phyloP scores from a whole-genome alignment of 805 yeast species.

The Zygoascus tannicola region DNA sequence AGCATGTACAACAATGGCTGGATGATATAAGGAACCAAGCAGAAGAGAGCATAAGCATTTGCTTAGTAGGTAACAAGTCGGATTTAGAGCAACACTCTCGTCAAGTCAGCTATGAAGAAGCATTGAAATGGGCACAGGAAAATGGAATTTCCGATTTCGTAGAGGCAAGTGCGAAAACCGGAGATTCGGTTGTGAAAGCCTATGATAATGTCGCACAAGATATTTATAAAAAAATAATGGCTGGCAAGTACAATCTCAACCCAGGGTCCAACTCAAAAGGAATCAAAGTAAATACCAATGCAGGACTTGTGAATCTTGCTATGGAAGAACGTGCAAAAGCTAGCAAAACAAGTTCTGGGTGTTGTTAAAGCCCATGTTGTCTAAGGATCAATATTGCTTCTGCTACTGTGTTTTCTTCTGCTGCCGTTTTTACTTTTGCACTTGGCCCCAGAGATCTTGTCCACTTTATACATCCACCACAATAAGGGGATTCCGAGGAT shows the following conservation, averaged over 20 bases:
- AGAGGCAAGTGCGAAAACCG: constrained; percentile 58
- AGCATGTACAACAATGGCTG: constrained; percentile 51
- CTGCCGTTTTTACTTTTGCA: too few species aligned
- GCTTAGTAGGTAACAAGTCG: constrained; percentile 69
- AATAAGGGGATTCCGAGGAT: too few species aligned
- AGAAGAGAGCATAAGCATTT: constrained; percentile 58
- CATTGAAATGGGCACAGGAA: constrained; percentile 40
- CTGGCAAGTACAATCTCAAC: constrained; percentile 23
- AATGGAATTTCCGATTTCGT: constrained; percentile 34
- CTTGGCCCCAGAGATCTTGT: too few species aligned
- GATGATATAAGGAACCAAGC: constrained; percentile 64
- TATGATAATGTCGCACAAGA: constrained; percentile 30
- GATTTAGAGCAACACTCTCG: constrained; percentile 39
- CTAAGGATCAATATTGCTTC: too few species aligned
- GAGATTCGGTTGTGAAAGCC: constrained; percentile 42
- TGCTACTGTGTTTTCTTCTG: too few species aligned
- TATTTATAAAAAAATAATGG: constrained; percentile 25
- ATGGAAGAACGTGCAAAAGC: constrained; percentile 5
- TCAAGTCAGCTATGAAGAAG: constrained; percentile 27
- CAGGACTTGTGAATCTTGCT: constrained; percentile 14
- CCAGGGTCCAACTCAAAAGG: constrained; percentile 15
- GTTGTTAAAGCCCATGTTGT: constrained; percentile 3
- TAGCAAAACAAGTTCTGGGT: not conserved
- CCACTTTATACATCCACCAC: too few species aligned
- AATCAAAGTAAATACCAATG: constrained; percentile 15